Base-by-base conservation (phyloP, 345 rosid genomes). In the Citropsis articulata region DNA sequence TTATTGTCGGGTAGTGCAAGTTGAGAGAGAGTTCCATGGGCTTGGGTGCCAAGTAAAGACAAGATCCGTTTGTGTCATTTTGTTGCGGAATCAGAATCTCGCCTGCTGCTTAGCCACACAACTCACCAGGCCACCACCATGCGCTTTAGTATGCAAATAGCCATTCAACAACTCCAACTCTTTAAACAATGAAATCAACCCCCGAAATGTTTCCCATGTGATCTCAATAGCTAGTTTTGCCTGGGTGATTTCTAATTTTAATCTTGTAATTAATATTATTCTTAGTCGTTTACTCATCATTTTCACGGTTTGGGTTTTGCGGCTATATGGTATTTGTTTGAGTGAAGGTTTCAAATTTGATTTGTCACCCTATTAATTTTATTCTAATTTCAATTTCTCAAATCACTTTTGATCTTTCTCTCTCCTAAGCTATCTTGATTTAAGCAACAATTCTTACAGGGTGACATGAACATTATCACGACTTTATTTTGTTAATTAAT, bases 31-130 rank as follows among this genome's bases (percentile, higher is more conserved):
- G 33, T 21, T 62, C 62, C 68, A 28, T 36, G 61, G 69, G 48
- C 21, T 71, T 24, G 27, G 75, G n/a, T 40, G 71, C 38, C 28
- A 25, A 25, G 3, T 60, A 19, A 64, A 62, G 81, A 67, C 81
- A 72, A 68, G 53, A 28, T 42, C 55, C 3, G 27, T 36, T 6
- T 69, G 71, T 69, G 71, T 57, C 61, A 60, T 59, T 73, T 59
- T 60, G 36, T 6, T 30, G 56, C 40, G 45, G 81, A 76, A 78
- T 72, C 77, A 69, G 82, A 78, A 79, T 84, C 84, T 76, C 66
- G 76, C 33, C 59, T 71, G 80, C 74, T 38, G 24, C 74, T 33
- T 19, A 30, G 63, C 75, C 66, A 36, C 69, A 6, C 55, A 69
- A 71, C 56, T 66, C 69, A 63, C 66, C 68, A 40, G 14, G 48